Evolutionary conservation across 129 eudicot genomes (phyloP).

Genomic region (Pittosporum tobira): DNA sequence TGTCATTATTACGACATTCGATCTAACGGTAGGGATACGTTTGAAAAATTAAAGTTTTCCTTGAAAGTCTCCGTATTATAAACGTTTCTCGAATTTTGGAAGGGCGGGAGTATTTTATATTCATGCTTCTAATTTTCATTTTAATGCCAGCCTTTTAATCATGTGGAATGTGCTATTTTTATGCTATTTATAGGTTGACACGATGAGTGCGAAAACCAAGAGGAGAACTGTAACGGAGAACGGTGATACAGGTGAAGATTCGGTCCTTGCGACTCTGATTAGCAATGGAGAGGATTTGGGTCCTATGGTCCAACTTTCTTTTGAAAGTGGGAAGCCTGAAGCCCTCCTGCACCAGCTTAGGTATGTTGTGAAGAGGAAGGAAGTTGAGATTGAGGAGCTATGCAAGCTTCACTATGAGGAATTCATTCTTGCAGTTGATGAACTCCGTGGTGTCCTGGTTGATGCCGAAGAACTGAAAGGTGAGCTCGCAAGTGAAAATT

Average conservation of each 20-base stretch:
- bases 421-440: slow-evolving; percentile 88
- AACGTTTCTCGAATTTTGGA: too few relatives aligned
- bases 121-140: too few relatives aligned
- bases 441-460: slow-evolving; percentile 87
- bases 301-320: slow-evolving; percentile 78
- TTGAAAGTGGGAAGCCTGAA: slow-evolving; percentile 71
- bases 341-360: slow-evolving; percentile 61
- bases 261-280: slow-evolving; percentile 68
- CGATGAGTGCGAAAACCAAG: slow-evolving; percentile 56
- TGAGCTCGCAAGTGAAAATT: slow-evolving; percentile 74
- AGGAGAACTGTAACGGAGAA: slow-evolving; percentile 54
- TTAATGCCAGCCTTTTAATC: neutral
- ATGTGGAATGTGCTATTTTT: neutral
- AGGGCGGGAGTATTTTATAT: too few relatives aligned
- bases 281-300: slow-evolving; percentile 83
- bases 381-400: slow-evolving; percentile 81
- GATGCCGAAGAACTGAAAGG: slow-evolving; percentile 87
- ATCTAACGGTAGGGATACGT: too few relatives aligned
- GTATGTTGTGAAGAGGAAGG: slow-evolving; percentile 59
- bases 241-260: slow-evolving; percentile 77
- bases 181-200: slow-evolving; percentile 5
- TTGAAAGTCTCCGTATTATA: too few relatives aligned
- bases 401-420: slow-evolving; percentile 92
- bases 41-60: too few relatives aligned
- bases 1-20: too few relatives aligned